Conservation (phyloP, 148 eudicot genomes). For the Vaccinium myrtillus region DNA sequence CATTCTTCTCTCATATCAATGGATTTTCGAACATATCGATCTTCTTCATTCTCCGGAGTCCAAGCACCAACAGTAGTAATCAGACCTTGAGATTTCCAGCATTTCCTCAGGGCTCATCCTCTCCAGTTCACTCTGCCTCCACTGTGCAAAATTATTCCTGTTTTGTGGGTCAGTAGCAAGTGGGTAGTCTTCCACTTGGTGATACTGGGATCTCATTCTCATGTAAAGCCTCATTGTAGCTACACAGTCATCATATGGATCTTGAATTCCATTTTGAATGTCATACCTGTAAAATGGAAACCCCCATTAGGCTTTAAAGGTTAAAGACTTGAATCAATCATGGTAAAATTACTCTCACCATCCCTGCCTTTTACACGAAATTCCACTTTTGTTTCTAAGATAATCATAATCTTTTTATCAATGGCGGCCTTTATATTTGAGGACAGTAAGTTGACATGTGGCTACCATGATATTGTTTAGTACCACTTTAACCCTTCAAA, state of each 20-base stretch:
- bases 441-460: not conserved
- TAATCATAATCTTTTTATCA: not conserved
- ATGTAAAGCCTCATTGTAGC: constrained; percentile 88
- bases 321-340: not conserved
- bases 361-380: not conserved
- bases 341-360: not conserved
- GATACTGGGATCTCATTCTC: constrained; percentile 79
- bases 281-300: constrained; percentile 48
- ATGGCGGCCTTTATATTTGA: not conserved
- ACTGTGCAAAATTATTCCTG: constrained; percentile 53
- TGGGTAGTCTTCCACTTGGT: constrained; percentile 55
- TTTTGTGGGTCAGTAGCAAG: constrained; percentile 68
- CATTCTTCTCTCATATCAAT: not conserved
- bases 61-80: constrained; percentile 89
- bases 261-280: constrained; percentile 85
- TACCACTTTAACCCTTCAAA: not conserved
- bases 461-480: not conserved
- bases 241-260: constrained; percentile 85
- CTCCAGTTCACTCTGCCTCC: constrained; percentile 82
- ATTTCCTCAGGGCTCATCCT: constrained; percentile 73
- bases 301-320: not conserved
- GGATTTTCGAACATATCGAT: not conserved
- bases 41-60: constrained; percentile 38
- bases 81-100: constrained; percentile 70
- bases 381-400: not conserved